These are phyloP conservation scores for Cladosporium austrohemisphaericum DNA, from an alignment of 2,329 filamentous ascomycete genomes.

Conservation along the genomic window DNA sequence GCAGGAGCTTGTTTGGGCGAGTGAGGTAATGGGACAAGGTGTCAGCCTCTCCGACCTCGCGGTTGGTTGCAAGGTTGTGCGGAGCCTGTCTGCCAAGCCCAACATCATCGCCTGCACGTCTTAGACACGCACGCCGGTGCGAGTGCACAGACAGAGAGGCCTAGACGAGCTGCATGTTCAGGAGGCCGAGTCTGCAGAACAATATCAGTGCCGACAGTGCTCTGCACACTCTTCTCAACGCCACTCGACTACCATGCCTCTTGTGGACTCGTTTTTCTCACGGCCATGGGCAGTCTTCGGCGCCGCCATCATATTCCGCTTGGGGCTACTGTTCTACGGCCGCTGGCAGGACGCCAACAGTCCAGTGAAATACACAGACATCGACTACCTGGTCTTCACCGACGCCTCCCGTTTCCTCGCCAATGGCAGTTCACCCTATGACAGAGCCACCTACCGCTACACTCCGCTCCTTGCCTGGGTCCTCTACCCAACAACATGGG, in stretches of 20 bases:
- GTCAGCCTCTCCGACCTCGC: neutral
- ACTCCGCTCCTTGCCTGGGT: slow-evolving; percentile 92
- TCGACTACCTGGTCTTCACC: slow-evolving; percentile 98
- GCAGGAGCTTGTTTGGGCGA: slow-evolving; percentile 14
- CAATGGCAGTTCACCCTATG: slow-evolving; percentile 70
- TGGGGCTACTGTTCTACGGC: slow-evolving; percentile 76
- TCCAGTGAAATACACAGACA: slow-evolving; percentile 95
- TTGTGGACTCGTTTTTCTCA: slow-evolving; percentile 20
- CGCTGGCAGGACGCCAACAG: slow-evolving; percentile 89
- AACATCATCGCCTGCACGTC: slow-evolving; percentile 13
- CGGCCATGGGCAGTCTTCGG: slow-evolving; percentile 38
- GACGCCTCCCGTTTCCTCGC: slow-evolving; percentile 79
- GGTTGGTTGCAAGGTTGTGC: slow-evolving; percentile 6
- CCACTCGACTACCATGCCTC: neutral
- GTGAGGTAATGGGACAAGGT: slow-evolving; percentile 14
- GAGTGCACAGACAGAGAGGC: neutral
- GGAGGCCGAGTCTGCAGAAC: neutral
- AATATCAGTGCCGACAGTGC: too few relatives aligned
- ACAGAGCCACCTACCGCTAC: slow-evolving; percentile 92
- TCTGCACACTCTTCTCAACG: too few relatives aligned
- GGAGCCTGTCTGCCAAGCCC: slow-evolving; percentile 6
- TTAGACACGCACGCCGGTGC: slow-evolving; percentile 10
- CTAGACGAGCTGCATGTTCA: neutral
- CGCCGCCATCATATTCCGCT: slow-evolving; percentile 59
- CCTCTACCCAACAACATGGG: slow-evolving; percentile 71